Evolutionary conservation across 1,284 basidiomycete genomes (phyloP), one percentile per base, ranked within the genome.

Genomic region (Pulveroboletus sp.): DNA sequence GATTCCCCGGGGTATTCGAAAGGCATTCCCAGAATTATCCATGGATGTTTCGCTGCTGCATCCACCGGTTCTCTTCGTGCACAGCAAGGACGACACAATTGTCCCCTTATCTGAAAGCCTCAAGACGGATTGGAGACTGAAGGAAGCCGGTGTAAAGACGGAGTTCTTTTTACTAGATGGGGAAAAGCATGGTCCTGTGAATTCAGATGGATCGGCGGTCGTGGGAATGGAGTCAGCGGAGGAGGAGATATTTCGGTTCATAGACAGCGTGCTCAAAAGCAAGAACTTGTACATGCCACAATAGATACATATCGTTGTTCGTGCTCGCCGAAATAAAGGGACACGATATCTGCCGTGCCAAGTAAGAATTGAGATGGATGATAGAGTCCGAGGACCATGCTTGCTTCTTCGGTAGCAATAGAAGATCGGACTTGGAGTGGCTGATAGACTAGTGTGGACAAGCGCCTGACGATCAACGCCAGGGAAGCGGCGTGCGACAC

Each of bases 41-140:
- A n/a, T 56, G 9, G 29, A 15, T 12, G 12, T n/a, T 26, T 44
- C 53, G 24, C 33, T n/a, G 11, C 28, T 5, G 11, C 54, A 56
- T 24, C 54, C 54, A 5, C 54, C 54, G 9, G 35, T 3, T 44
- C 51, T 56, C 12, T 54, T 54, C 36, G 50, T 56, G 7, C 50
- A 54, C 29, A 56, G 54, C 43, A 56, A 28, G 36, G n/a, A 54
- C 17, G 54, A 54, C n/a, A 14, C n/a, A 9, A 26, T 56, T 26
- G 51, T 56, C 26, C 54, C 50, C 18, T 22, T 56, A 35, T 54
- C 50, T 10, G 54, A 56, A 20, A 56, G 54, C 24, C 35, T 56
- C 10, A 18, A 40, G 11, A 38, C 29, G 24, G 2, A 55, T 5
- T 15, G 7, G 22, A 50, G 22, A 24, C 11, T 55, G 22, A 54